Percentiles rank a stretch among this genome's conserved stretches.
Conservation (phyloP, 192 early-diverging fungal genomes). For the Coemansia sp. region DNA sequence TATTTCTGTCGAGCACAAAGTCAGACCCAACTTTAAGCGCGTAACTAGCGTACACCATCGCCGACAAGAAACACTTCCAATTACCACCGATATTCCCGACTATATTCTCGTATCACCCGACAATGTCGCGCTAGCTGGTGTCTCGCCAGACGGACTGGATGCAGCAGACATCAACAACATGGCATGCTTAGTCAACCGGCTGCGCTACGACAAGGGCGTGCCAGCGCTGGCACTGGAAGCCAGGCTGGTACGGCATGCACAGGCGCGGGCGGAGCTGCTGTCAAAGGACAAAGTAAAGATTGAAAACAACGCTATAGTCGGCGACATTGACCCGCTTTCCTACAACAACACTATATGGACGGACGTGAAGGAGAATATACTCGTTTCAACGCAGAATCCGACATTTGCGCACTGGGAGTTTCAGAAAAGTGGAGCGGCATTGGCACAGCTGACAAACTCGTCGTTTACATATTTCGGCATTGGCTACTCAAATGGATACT, state of each 20-base stretch:
- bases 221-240: constrained; percentile 33
- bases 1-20: too few relatives aligned
- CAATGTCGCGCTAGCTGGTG: constrained; percentile 34
- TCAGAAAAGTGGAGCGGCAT: constrained; percentile 1
- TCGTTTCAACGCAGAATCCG: constrained; percentile 23
- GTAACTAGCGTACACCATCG: too few relatives aligned
- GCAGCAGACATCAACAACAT: constrained; percentile 33
- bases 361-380: constrained; percentile 29
- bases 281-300: background rate
- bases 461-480: constrained; percentile 25
- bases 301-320: constrained; percentile 7
- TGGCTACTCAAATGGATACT: constrained; percentile 24
- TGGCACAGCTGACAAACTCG: constrained; percentile 8
- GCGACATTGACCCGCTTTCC: background rate
- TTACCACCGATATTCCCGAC: constrained; percentile 31
- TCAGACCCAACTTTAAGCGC: too few relatives aligned
- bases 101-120: constrained; percentile 45
- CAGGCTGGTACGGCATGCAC: constrained; percentile 32
- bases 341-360: constrained; percentile 31
- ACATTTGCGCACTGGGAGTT: constrained; percentile 44
- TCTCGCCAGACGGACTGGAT: constrained; percentile 16
- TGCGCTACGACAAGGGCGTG: constrained; percentile 20
- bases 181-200: constrained; percentile 34
- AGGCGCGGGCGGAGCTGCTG: constrained; percentile 31
- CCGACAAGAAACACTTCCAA: too few relatives aligned